Conservation (phyloP, 345 rosid species). For the Citrus australasica region DNA sequence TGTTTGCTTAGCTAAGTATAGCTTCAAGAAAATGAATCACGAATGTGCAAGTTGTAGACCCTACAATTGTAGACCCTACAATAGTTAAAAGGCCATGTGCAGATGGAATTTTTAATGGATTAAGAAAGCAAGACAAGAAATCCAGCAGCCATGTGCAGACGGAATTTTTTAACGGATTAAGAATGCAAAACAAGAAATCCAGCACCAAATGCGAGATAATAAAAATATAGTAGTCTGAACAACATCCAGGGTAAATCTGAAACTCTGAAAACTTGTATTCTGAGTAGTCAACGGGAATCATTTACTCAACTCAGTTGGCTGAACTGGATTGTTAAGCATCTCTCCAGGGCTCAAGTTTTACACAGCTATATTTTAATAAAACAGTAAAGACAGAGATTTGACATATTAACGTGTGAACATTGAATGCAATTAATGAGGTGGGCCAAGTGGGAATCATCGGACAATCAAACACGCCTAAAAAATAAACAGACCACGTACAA, state of each 20-base stretch:
- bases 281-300: not conserved
- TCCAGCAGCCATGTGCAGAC: not conserved
- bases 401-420: accelerated
- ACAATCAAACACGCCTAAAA: not conserved
- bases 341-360: not conserved
- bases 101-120: not conserved
- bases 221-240: not conserved
- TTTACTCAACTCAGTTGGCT: not conserved
- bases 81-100: not conserved
- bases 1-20: not conserved
- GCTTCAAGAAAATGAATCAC: not conserved
- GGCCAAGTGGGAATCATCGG: too few species aligned
- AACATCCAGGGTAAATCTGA: not conserved
- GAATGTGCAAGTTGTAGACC: not conserved
- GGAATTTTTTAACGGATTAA: not conserved
- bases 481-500: not conserved
- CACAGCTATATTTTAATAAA: not conserved
- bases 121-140: not conserved
- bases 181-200: not conserved
- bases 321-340: not conserved
- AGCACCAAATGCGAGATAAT: not conserved
- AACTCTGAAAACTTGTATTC: not conserved
- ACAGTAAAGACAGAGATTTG: not conserved
- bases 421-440: too few species aligned
- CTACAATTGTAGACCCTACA: not conserved